Conservation (phyloP, 164 flowering plant genomes). For the Aristolochia californica region DNA sequence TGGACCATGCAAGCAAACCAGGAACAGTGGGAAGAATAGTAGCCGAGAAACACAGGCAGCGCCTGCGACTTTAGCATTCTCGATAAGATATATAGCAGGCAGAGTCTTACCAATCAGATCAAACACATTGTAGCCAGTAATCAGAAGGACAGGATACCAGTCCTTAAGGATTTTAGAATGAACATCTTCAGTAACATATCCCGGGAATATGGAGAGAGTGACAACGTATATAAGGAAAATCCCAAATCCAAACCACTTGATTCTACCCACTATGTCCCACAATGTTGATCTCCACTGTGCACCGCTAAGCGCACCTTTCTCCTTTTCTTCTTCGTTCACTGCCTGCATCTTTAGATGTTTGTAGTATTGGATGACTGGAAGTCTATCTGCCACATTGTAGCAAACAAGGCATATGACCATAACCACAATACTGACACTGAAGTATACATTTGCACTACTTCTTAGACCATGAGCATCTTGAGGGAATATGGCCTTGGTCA, state of each 20-base stretch:
- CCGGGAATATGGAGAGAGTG: slow-evolving; percentile 88
- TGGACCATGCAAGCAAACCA: slow-evolving; percentile 91
- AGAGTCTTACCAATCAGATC: slow-evolving; percentile 82
- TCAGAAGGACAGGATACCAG: slow-evolving; percentile 84
- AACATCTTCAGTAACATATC: slow-evolving; percentile 86
- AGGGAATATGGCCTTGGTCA: slow-evolving; percentile 75
- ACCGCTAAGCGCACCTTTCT: slow-evolving; percentile 35
- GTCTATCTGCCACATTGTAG: slow-evolving; percentile 64
- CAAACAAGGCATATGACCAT: slow-evolving; percentile 63
- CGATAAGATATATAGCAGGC: slow-evolving; percentile 54
- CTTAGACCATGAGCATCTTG: slow-evolving; percentile 70
- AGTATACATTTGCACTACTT: slow-evolving; percentile 83
- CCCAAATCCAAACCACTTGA: slow-evolving; percentile 79
- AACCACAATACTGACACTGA: slow-evolving; percentile 52
- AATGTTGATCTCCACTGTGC: slow-evolving; percentile 45
- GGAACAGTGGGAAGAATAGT: slow-evolving; percentile 73
- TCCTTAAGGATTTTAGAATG: slow-evolving; percentile 66
- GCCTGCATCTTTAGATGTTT: slow-evolving; percentile 53
- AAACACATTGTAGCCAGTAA: slow-evolving; percentile 76
- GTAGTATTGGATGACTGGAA: slow-evolving; percentile 77
- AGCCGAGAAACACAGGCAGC: slow-evolving; percentile 55
- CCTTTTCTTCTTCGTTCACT: slow-evolving; percentile 45
- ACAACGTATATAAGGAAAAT: slow-evolving; percentile 59
- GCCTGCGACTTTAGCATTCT: slow-evolving; percentile 57
- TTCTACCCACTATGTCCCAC: slow-evolving; percentile 52